Evolutionary conservation across 2,329 filamentous ascomycete species (phyloP), one percentile per base, ranked within the genome.

Genomic region (Aspergillus versicolor): DNA sequence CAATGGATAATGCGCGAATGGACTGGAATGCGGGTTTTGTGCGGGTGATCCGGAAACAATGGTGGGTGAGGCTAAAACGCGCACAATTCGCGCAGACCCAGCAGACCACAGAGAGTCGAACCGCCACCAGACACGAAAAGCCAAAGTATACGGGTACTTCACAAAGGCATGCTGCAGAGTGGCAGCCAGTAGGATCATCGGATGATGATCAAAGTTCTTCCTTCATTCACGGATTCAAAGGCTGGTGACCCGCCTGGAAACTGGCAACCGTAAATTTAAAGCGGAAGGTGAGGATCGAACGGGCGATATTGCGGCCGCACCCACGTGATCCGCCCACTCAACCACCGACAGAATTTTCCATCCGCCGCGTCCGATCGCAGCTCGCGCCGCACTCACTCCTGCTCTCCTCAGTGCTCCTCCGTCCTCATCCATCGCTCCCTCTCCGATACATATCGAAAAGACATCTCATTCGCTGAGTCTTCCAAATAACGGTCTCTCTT

Each of bases 71-170:
- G 56, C 60, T 63, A 65, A 65, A 69, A 51, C 40, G 67, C 71
- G 71, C 71, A 72, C 68, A 73, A 73, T 71, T 71, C 57, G 61
- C 71, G 66, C 71, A 73, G 43, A 43, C 48, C 30, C n/a, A 13
- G n/a, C 19, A n/a, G 17, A 21, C 30, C 45, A 37, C 11, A 37
- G 11, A 45, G 3, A 21, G 8, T 12, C 21, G 21, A 24, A 37
- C 34, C 34, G 15, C 34, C 34, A 37, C 34, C 27, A 30, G 27
- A 30, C 9, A 30, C 27, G 27, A 12, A 30, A 30, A 30, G 27
- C 8, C 27, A 30, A 30, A 30, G 9, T 30, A 30, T 11, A 30
- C 27, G 3, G 11, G 9, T 11, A 30, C 27, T 30, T 30, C 9
- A 30, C 27, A 30, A 11, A 30, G 27, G 27, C 27, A 30, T 30